These are phyloP conservation scores for Talaromyces atroroseus DNA, from an alignment of 2,329 filamentous ascomycete species.

Conservation along the genomic window DNA sequence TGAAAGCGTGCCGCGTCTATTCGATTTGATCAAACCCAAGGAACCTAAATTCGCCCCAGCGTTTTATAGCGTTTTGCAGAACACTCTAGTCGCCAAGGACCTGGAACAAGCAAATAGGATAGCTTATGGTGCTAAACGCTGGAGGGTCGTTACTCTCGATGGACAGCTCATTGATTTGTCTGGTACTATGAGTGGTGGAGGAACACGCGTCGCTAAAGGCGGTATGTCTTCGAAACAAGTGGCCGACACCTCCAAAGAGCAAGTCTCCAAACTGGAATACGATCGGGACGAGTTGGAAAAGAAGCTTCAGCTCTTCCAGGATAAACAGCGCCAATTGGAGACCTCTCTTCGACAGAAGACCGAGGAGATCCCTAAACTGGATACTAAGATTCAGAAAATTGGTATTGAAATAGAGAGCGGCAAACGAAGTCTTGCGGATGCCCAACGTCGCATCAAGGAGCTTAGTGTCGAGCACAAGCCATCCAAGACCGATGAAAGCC, in stretches of 20 bases:
- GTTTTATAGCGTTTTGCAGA: slow-evolving; percentile 92
- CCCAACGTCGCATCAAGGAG: slow-evolving; percentile 79
- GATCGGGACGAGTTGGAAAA: slow-evolving; percentile 81
- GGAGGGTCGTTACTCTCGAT: slow-evolving; percentile 92
- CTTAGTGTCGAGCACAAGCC: slow-evolving; percentile 74
- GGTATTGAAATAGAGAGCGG: slow-evolving; percentile 82
- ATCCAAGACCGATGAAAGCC: slow-evolving; percentile 71
- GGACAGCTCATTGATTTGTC: slow-evolving; percentile 97
- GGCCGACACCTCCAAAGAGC: slow-evolving; percentile 80
- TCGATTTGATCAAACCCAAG: slow-evolving; percentile 86
- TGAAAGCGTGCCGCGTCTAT: slow-evolving; percentile 84
- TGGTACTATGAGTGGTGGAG: slow-evolving; percentile 97
- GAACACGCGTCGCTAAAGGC: slow-evolving; percentile 80
- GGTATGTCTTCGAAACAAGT: slow-evolving; percentile 95
- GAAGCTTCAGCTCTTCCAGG: slow-evolving; percentile 77
- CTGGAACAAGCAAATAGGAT: slow-evolving; percentile 96
- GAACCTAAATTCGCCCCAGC: slow-evolving; percentile 80
- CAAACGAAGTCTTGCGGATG: slow-evolving; percentile 75
- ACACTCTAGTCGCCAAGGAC: slow-evolving; percentile 88
- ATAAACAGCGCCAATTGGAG: slow-evolving; percentile 76
- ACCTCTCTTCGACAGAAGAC: slow-evolving; percentile 64
- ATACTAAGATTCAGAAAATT: slow-evolving; percentile 89
- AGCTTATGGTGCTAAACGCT: slow-evolving; percentile 86
- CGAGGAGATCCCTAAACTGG: slow-evolving; percentile 73
- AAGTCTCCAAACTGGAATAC: slow-evolving; percentile 77